Conservation (phyloP, 1,139 yeast genomes). For the Scheffersomyces stambukii region DNA sequence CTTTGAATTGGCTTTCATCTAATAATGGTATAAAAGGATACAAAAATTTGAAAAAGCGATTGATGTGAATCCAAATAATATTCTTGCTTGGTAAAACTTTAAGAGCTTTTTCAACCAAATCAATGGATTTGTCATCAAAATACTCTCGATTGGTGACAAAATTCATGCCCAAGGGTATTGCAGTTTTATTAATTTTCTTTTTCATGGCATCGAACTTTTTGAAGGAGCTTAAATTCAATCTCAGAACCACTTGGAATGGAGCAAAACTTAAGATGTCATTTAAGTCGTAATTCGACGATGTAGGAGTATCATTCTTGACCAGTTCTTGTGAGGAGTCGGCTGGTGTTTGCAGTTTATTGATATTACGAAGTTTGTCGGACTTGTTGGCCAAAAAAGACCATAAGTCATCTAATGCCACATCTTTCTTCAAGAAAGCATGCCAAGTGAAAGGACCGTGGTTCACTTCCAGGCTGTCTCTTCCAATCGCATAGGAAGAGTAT, state of each 20-base stretch:
- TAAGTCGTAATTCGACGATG: too few relatives aligned
- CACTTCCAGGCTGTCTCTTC: slow-evolving; percentile 17
- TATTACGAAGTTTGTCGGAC: slow-evolving; percentile 2
- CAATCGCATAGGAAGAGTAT: slow-evolving; percentile 19
- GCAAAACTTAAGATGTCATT: slow-evolving; percentile 11
- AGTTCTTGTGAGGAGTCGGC: too few relatives aligned
- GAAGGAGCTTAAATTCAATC: slow-evolving; percentile 7
- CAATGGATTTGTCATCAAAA: slow-evolving; percentile 21
- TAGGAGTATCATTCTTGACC: slow-evolving; percentile 1
- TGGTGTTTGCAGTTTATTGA: too few relatives aligned
- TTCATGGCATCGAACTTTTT: slow-evolving; percentile 6
- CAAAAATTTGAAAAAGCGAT: slow-evolving; percentile 38
- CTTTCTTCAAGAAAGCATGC: slow-evolving; percentile 31
- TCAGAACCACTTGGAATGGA: slow-evolving; percentile 11
- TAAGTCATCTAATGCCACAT: slow-evolving; percentile 19
- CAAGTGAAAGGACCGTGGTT: slow-evolving; percentile 37
- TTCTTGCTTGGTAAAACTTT: slow-evolving; percentile 36
- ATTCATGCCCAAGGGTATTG: slow-evolving; percentile 17
- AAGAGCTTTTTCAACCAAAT: slow-evolving; percentile 24
- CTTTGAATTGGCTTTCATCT: slow-evolving; percentile 31
- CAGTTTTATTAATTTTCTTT: slow-evolving; percentile 11
- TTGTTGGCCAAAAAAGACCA: slow-evolving; percentile 9
- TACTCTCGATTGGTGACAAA: slow-evolving; percentile 12
- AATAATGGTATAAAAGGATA: slow-evolving; percentile 46
- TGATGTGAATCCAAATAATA: slow-evolving; percentile 40